These are phyloP conservation scores for Lagerstroemia speciosa DNA, from an alignment of 345 rosid genomes.

Conservation along the genomic window DNA sequence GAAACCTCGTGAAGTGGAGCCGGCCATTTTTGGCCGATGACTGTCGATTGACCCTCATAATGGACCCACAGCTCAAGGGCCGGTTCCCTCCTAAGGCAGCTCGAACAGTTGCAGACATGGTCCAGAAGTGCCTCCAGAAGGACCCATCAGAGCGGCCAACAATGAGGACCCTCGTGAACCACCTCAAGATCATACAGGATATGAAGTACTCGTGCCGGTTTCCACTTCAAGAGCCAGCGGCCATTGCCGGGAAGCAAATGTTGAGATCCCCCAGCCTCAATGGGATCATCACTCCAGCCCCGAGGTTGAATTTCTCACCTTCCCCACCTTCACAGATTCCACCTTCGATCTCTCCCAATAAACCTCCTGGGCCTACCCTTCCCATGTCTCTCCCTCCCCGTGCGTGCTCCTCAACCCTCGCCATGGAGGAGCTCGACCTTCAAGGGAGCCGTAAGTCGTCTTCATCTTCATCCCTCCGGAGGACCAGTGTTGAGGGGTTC, in stretches of 20 bases:
- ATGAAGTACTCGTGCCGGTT: slow-evolving; percentile 70
- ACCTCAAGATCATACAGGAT: slow-evolving; percentile 72
- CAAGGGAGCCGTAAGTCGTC: slow-evolving; percentile 59
- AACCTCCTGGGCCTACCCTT: slow-evolving; percentile 29
- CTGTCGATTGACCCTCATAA: slow-evolving; percentile 72
- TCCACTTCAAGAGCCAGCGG: slow-evolving; percentile 77
- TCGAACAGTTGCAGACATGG: slow-evolving; percentile 74
- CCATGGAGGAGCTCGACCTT: slow-evolving; percentile 54
- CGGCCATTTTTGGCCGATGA: slow-evolving; percentile 78
- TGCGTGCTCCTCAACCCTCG: slow-evolving; percentile 51
- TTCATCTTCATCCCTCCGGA: slow-evolving; percentile 44
- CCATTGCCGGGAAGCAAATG: slow-evolving; percentile 52
- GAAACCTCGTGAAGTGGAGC: slow-evolving; percentile 88
- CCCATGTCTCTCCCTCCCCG: slow-evolving; percentile 49
- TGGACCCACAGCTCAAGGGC: slow-evolving; percentile 91
- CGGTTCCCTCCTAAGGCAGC: slow-evolving; percentile 81
- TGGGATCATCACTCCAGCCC: slow-evolving; percentile 45
- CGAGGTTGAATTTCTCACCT: slow-evolving; percentile 57
- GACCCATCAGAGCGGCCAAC: slow-evolving; percentile 92
- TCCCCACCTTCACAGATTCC: slow-evolving; percentile 56
- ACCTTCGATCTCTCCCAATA: slow-evolving; percentile 53
- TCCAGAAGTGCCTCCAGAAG: slow-evolving; percentile 72
- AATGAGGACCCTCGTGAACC: slow-evolving; percentile 73
- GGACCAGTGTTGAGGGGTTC: slow-evolving; percentile 89
- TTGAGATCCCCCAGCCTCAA: slow-evolving; percentile 81